Conservation (phyloP, 2,329 filamentous ascomycete genomes). For the Emmonsiellopsis sp. region DNA sequence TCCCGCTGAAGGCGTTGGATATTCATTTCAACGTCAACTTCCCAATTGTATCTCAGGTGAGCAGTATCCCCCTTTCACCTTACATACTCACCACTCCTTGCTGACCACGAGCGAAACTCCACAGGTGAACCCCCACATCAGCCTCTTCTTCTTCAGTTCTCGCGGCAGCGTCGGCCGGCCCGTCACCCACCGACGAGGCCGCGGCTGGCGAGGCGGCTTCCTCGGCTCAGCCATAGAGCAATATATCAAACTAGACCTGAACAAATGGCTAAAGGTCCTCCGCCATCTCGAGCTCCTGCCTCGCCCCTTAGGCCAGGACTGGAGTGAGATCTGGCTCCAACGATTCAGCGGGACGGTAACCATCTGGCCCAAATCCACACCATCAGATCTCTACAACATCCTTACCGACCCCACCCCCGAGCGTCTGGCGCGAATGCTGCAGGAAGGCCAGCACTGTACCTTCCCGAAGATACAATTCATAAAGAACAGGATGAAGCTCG, state of each 20-base stretch:
- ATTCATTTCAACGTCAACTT: slow-evolving; percentile 98
- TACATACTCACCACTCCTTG: background rate
- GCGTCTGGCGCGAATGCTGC: slow-evolving; percentile 77
- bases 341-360: slow-evolving; percentile 91
- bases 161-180: slow-evolving; percentile 84
- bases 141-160: slow-evolving; percentile 96
- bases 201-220: slow-evolving; percentile 93
- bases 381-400: slow-evolving; percentile 76
- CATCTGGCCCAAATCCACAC: slow-evolving; percentile 78
- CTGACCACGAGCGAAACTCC: slow-evolving; percentile 29
- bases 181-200: slow-evolving; percentile 84
- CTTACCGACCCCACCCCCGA: slow-evolving; percentile 70
- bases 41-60: slow-evolving; percentile 63
- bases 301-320: slow-evolving; percentile 84
- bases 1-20: slow-evolving; percentile 87
- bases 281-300: slow-evolving; percentile 87
- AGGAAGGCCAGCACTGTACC: slow-evolving; percentile 76
- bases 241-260: slow-evolving; percentile 90
- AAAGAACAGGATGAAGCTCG: slow-evolving; percentile 74
- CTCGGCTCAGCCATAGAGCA: slow-evolving; percentile 86
- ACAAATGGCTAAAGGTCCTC: slow-evolving; percentile 94
- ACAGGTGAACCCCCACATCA: slow-evolving; percentile 93
- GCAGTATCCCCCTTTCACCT: background rate
- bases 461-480: slow-evolving; percentile 92
- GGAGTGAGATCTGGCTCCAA: slow-evolving; percentile 94